Base-by-base conservation (phyloP, 1,139 yeast genomes). In the Kluyveromyces sp. region DNA sequence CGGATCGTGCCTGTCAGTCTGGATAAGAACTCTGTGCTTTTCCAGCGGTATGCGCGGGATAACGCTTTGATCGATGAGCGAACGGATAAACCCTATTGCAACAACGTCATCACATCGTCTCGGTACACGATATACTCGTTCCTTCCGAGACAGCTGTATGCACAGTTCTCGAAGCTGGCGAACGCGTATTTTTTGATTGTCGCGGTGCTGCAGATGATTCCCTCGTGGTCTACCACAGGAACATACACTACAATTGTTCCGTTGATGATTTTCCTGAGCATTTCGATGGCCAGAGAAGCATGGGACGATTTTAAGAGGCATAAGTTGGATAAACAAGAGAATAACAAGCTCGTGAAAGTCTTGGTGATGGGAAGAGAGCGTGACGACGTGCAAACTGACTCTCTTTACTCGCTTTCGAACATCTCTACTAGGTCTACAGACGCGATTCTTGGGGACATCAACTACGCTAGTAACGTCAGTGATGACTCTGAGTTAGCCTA, bases 211-310 rank as follows among this genome's bases (percentile, higher is more conserved):
- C 97, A 92, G 61, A 82, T 89, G 94, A 83, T 92, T 43, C 98
- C 98, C 0, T 79, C 89, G 1, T 92, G 96, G 96, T 87, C 96
- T 2, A 88, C 98, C 2, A 92, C 98, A 0, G 98, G 97, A 48
- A 83, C 87, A n/a, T 87, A 79, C 61, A 92, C 97, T 2, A 92
- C 98, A 1, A 89, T 92, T 54, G 73, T 89, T 33, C 98, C 98
- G 1, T 70, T 92, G 46, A 67, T 83, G 60, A 75, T 92, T 8
- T 92, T 94, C 63, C 84, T 94, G 67, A 73, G 87, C n/a, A 84
- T 92, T 25, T 86, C 97, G 0, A 88, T 92, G 65, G 78, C 83
- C 9, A 74, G 98, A 54, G 98, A 94, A 66, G 98, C 94, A 0
- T 87, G 74, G 60, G 98, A 92, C 63, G 98, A 92, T 64, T 80